These are phyloP conservation scores for Dictyostelium purpureum DNA, from an alignment of 78 protist species.

Conservation along the genomic window DNA sequence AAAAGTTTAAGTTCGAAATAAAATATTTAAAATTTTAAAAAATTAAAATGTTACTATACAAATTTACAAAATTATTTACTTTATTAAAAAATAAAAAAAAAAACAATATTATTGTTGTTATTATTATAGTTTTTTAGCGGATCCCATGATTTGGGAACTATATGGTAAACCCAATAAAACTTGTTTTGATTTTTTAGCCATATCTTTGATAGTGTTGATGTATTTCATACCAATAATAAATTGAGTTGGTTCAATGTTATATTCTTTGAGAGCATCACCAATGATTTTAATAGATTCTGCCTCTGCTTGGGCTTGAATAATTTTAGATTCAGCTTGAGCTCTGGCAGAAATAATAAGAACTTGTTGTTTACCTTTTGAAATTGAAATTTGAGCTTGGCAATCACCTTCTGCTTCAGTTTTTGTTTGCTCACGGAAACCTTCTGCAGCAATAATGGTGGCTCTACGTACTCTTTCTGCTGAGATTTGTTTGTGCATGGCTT, in stretches of 20 bases:
- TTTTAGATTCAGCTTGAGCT: slow-evolving; percentile 18
- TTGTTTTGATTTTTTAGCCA: not conserved
- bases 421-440: slow-evolving; percentile 24
- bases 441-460: slow-evolving; percentile 11
- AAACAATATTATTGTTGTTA: not conserved
- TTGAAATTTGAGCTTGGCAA: slow-evolving; percentile 13
- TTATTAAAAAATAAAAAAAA: too few species aligned
- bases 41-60: too few species aligned
- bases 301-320: slow-evolving; percentile 9
- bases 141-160: not conserved
- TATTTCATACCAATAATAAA: not conserved
- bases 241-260: slow-evolving; percentile 17
- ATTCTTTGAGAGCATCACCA: slow-evolving; percentile 17
- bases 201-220: not conserved
- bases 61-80: too few species aligned
- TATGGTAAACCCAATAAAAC: not conserved
- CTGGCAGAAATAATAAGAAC: not conserved
- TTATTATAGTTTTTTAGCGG: slow-evolving; percentile 7
- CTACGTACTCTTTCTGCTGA: slow-evolving; percentile 8
- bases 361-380: slow-evolving; percentile 2
- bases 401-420: slow-evolving; percentile 32
- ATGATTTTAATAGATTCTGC: slow-evolving; percentile 8
- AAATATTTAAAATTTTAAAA: too few species aligned
- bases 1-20: too few species aligned
- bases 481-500: slow-evolving; percentile 1